Percentiles rank a stretch among this genome's conserved stretches.
Conservation (phyloP, 352 stramenopile genomes). For the Globisporangium okanoganense region DNA sequence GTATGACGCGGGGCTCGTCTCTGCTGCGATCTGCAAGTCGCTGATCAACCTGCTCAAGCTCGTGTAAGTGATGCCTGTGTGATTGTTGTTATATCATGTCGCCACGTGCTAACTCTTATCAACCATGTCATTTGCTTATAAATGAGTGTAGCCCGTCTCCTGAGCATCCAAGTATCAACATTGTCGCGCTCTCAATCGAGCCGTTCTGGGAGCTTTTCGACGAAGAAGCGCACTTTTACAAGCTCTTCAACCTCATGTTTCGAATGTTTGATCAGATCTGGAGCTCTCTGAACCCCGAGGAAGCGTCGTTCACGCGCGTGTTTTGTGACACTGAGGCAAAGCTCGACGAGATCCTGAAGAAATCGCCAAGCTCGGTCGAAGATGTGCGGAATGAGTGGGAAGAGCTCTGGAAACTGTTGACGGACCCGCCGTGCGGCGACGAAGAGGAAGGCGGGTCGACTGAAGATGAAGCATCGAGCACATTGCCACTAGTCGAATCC, state of each 20-base stretch:
- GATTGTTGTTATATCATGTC: background rate
- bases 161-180: conserved; percentile 64
- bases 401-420: conserved; percentile 33
- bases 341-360: conserved; percentile 67
- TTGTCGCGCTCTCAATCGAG: conserved; percentile 70
- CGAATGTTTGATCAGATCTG: conserved; percentile 76
- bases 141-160: conserved; percentile 36
- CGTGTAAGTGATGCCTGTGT: conserved; percentile 35
- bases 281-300: conserved; percentile 50
- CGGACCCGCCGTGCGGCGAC: conserved; percentile 18
- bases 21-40: conserved; percentile 63
- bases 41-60: conserved; percentile 73
- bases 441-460: conserved; percentile 31
- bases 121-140: background rate
- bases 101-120: conserved; percentile 7
- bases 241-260: conserved; percentile 74
- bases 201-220: conserved; percentile 85
- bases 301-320: conserved; percentile 74
- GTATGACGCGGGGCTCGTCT: conserved; percentile 67
- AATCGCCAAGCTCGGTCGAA: conserved; percentile 50
- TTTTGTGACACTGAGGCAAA: conserved; percentile 72
- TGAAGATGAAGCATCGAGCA: conserved; percentile 17
- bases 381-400: conserved; percentile 67
- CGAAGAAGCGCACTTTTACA: conserved; percentile 74
- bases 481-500: conserved; percentile 10